Conservation (phyloP, 495 filamentous ascomycete genomes). For the Echria macrotheca region DNA sequence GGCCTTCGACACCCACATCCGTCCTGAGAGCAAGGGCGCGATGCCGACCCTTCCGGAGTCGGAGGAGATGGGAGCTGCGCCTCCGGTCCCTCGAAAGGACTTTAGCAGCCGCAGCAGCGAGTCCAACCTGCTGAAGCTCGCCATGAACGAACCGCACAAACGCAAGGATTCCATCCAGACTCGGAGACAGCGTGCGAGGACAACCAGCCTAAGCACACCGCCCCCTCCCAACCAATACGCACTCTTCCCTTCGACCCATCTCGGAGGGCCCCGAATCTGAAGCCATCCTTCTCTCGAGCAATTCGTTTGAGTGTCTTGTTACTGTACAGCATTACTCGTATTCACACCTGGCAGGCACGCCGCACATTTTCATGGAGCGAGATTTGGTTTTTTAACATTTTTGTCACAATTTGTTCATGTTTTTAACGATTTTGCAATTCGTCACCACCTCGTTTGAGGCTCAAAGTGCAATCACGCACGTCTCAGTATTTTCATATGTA, state of each 20-base stretch:
- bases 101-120: conserved; percentile 28
- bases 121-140: conserved; percentile 22
- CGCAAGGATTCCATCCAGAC: conserved; percentile 22
- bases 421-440: too few relatives aligned
- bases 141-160: conserved; percentile 20
- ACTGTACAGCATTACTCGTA: too few relatives aligned
- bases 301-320: background rate
- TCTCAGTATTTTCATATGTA: too few relatives aligned
- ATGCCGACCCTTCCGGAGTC: conserved; percentile 31
- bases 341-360: too few relatives aligned
- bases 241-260: conserved; percentile 28
- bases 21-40: conserved; percentile 18
- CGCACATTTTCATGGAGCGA: too few relatives aligned
- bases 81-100: conserved; percentile 9
- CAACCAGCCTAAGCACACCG: conserved; percentile 35
- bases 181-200: conserved; percentile 27
- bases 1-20: conserved; percentile 19
- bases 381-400: too few relatives aligned
- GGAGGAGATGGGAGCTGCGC: conserved; percentile 14
- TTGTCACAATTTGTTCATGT: too few relatives aligned
- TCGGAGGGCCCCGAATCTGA: conserved; percentile 23
- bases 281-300: background rate
- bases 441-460: too few relatives aligned
- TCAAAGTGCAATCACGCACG: background rate
- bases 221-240: conserved; percentile 39